Evolutionary conservation across 169 alveolate genomes (phyloP).

Genomic region (Plasmodium coatneyi): DNA sequence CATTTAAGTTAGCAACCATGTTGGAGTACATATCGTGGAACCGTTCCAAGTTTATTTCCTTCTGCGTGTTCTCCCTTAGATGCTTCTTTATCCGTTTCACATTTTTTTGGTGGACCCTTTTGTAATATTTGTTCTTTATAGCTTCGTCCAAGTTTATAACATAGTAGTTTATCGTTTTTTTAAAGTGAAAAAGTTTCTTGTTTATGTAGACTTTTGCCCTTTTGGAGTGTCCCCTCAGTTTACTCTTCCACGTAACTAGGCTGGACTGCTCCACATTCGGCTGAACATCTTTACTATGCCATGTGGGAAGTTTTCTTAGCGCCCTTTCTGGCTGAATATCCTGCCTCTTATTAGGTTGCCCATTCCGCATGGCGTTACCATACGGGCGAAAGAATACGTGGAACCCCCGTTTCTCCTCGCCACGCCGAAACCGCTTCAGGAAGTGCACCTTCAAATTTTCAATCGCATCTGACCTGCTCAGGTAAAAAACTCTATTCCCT

Average conservation of each 20-base stretch:
- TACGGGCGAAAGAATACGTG: slow-evolving; percentile 26
- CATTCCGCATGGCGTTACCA: background rate
- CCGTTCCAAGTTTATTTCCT: slow-evolving; percentile 7
- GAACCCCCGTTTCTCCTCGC: slow-evolving; percentile 5
- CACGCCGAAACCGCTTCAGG: slow-evolving; percentile 20
- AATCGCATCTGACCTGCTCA: slow-evolving; percentile 63
- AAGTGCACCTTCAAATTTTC: slow-evolving; percentile 31
- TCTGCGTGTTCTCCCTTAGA: slow-evolving; percentile 14
- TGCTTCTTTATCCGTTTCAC: slow-evolving; percentile 14
- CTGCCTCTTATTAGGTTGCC: background rate
- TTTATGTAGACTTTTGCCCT: background rate
- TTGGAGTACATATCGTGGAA: slow-evolving; percentile 20
- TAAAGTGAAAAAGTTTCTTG: background rate
- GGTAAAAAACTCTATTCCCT: slow-evolving; percentile 34
- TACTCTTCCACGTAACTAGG: background rate
- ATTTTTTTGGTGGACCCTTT: slow-evolving; percentile 21
- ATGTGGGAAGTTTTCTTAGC: background rate
- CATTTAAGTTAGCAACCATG: slow-evolving; percentile 32
- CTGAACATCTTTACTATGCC: background rate
- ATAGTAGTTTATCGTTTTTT: slow-evolving; percentile 36
- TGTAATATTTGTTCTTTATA: slow-evolving; percentile 19
- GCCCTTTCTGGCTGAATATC: background rate
- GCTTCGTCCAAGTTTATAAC: slow-evolving; percentile 28
- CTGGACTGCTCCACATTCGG: background rate
- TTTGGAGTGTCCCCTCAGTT: background rate